Evolutionary conservation across 179 eudicot genomes (phyloP).

Genomic region (Nepenthes alata): DNA sequence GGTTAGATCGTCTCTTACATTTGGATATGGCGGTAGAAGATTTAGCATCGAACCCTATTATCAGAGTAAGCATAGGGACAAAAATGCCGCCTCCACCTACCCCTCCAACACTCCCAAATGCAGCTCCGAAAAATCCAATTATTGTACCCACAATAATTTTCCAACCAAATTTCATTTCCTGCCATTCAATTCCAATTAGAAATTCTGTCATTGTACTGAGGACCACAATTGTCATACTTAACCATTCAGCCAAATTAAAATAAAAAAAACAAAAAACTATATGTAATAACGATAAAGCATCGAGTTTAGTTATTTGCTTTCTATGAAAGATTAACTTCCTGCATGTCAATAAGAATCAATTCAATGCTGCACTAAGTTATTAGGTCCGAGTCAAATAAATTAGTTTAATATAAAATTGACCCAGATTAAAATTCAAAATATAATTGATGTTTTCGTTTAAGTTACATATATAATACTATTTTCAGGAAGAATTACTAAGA

Average conservation of each 20-base stretch:
- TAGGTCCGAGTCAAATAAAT: no score
- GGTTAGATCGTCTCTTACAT: slow-evolving; percentile 23
- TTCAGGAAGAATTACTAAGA: no score
- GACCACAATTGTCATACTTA: background rate
- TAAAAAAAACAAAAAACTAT: background rate
- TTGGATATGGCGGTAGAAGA: slow-evolving; percentile 66
- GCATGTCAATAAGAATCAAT: no score
- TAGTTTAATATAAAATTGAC: no score
- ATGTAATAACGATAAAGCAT: no score
- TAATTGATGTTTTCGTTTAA: no score
- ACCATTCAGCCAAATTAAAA: background rate
- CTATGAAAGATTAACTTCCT: no score
- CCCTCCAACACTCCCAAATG: slow-evolving; percentile 73
- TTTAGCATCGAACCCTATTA: slow-evolving; percentile 69
- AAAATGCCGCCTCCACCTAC: slow-evolving; percentile 77
- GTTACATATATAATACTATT: no score
- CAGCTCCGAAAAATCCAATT: slow-evolving; percentile 59
- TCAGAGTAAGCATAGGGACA: slow-evolving; percentile 60
- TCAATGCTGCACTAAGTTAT: no score
- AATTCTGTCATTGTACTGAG: background rate
- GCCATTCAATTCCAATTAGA: slow-evolving; percentile 9
- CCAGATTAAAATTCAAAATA: no score
- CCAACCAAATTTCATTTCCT: slow-evolving; percentile 65
- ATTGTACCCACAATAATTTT: slow-evolving; percentile 36
- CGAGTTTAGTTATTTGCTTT: no score